Evolutionary conservation across 148 eudicot genomes (phyloP), one percentile per base, ranked within the genome.

Genomic region (Fagopyrum homotropicum): DNA sequence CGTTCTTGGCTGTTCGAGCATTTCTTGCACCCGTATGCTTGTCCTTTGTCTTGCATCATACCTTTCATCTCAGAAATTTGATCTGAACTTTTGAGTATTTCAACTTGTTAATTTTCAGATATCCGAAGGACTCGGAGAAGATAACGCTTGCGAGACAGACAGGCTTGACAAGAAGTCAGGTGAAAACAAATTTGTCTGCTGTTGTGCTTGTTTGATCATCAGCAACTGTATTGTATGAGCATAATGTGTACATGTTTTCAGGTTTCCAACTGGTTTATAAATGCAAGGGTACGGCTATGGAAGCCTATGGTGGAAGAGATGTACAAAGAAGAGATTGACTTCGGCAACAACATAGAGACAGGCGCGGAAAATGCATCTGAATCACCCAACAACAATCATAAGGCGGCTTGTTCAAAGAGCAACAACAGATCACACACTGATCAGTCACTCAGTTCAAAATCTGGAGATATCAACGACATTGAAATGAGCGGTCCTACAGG

Each of bases 1-100:
- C 96, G 98, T 30, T 93, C 98, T 74, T 93, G 98, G 98, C 86
- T 93, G 50, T 93, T 93, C 54, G 98, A 93, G 59, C 93, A 93
- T 78, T 93, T 93, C 72, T 85, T 93, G 19, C 98, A 93, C 83
- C 98, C 98, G 98, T 93, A 82, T 78, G 89, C 30, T 72, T n/a
- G 8, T 19, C 63, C 4, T 22, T 19, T 19, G 22, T 17, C 17
- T 55, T 55, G 6, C 59, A 55, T 55, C 5, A 22, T 22, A 22
- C 26, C 26, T 22, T 22, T 22, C 26, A 22, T 22, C 26, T 22
- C 26, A 22, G 26, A 22, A 22, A 22, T 22, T 12, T 8, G 52
- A 7, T 49, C 9, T 49, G 3, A 12, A 49, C 26, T 22, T 22
- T 22, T 22, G 26, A 22, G 26, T 22, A 22, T 22, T 22, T 22